Evolutionary conservation across 2,329 filamentous ascomycete species (phyloP), one percentile per base, ranked within the genome.

Genomic region (Acrodontium crateriforme): DNA sequence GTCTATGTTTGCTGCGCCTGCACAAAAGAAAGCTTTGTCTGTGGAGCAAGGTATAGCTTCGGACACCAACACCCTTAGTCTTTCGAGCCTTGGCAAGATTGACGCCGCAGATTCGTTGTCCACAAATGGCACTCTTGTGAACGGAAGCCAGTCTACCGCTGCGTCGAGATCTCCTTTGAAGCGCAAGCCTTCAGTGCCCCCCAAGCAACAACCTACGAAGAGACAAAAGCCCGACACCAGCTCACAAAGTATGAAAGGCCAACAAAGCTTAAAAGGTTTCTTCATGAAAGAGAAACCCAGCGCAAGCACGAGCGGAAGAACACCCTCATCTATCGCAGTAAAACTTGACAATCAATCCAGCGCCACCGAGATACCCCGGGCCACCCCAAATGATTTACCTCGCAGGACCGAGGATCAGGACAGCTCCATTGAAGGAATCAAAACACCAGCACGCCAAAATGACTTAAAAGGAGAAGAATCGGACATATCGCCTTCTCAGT

Each of bases 1-100:
- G 42, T 84, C 92, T 47, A 95, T 98, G 89, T 94, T 95, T 49
- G 63, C 63, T 34, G 45, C 41, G 9, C 44, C 46, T 10, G 30
- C 26, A 3, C n/a, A 35, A 15, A 73, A 67, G 42, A 75, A 68
- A 28, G 8, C 31, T 4, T 27, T 32, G 25, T 29, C 31, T 4
- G 30, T 33, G 9, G 28, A 34, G 26, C 25, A 35, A 14, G 12
- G 14, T 3, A 18, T 13, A 9, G 15, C 21, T 12, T 25, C 14
- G 10, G 24, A n/a, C 18, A 20, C 12, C 7, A 10, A 12, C 16
- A 16, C 6, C 16, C n/a, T n/a, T n/a, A n/a, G n/a, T n/a, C n/a
- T n/a, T n/a, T n/a, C n/a, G n/a, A n/a, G n/a, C n/a, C n/a, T n/a
- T n/a, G n/a, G n/a, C n/a, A n/a, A n/a, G n/a, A n/a, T n/a, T n/a